These are phyloP conservation scores for Emericellopsis atlantica DNA, from an alignment of 2,329 filamentous ascomycete species.

Conservation along the genomic window DNA sequence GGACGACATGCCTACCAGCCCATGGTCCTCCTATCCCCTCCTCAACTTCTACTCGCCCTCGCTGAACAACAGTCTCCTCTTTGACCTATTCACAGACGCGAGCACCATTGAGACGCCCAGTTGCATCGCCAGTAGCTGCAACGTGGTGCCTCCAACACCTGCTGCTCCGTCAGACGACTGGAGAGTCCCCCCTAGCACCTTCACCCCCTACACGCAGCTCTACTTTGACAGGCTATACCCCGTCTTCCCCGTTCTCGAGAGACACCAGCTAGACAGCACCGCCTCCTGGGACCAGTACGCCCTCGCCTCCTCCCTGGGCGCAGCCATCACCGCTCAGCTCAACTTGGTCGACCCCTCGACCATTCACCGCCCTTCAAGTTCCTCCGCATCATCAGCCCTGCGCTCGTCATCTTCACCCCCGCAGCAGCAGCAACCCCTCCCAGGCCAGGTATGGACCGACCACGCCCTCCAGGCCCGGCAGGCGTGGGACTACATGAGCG, in stretches of 20 bases:
- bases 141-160: neutral
- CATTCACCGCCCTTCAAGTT: no score
- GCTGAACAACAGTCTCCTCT: neutral
- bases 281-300: slow-evolving; percentile 4
- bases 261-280: slow-evolving; percentile 1
- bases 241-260: slow-evolving; percentile 8
- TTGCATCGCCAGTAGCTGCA: neutral
- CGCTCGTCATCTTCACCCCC: no score
- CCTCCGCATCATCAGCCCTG: no score
- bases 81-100: neutral
- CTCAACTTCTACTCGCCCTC: neutral
- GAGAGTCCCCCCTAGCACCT: neutral
- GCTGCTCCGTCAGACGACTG: neutral
- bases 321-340: slow-evolving; percentile 8
- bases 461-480: slow-evolving; percentile 7
- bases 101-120: neutral
- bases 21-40: neutral
- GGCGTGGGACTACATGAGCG: neutral
- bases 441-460: slow-evolving; percentile 5
- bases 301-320: slow-evolving; percentile 7
- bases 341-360: slow-evolving; percentile 3
- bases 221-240: slow-evolving; percentile 9
- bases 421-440: neutral
- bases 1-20: neutral
- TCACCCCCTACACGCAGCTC: slow-evolving; percentile 6